These are phyloP conservation scores for Globisporangium viniferum DNA, from an alignment of 352 stramenopile genomes.

Conservation along the genomic window DNA sequence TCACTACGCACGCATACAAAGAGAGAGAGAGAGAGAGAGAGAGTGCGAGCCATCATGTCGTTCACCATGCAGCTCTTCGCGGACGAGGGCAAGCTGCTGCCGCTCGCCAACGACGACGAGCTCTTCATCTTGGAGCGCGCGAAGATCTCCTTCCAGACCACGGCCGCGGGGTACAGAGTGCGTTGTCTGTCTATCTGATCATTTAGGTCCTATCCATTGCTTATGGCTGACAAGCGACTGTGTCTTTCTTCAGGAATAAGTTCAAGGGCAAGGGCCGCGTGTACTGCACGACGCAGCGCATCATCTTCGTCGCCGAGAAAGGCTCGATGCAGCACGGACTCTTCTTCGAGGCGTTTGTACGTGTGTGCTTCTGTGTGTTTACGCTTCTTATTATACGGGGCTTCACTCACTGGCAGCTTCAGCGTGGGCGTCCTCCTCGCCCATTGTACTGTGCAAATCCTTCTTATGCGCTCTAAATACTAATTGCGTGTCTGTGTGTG, in stretches of 20 bases:
- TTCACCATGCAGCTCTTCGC: constrained; percentile 73
- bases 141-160: constrained; percentile 77
- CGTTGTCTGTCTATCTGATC: no score
- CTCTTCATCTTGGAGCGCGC: constrained; percentile 80
- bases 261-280: constrained; percentile 79
- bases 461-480: not conserved
- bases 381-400: no score
- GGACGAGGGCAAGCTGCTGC: constrained; percentile 69
- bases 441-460: not conserved
- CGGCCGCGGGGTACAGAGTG: constrained; percentile 22
- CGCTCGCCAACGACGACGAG: constrained; percentile 77
- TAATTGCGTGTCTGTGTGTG: not conserved
- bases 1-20: not conserved
- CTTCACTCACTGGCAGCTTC: not conserved
- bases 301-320: constrained; percentile 84
- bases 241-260: constrained; percentile 38
- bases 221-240: no score
- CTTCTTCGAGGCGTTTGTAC: constrained; percentile 74
- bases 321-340: constrained; percentile 52
- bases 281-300: constrained; percentile 84
- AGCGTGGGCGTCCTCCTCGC: not conserved
- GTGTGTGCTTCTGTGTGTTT: not conserved
- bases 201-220: no score
- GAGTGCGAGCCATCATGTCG: constrained; percentile 35
- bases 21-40: not conserved